Evolutionary conservation across 106 monocot species (phyloP).

Genomic region (Phalaenopsis aphrodite): DNA sequence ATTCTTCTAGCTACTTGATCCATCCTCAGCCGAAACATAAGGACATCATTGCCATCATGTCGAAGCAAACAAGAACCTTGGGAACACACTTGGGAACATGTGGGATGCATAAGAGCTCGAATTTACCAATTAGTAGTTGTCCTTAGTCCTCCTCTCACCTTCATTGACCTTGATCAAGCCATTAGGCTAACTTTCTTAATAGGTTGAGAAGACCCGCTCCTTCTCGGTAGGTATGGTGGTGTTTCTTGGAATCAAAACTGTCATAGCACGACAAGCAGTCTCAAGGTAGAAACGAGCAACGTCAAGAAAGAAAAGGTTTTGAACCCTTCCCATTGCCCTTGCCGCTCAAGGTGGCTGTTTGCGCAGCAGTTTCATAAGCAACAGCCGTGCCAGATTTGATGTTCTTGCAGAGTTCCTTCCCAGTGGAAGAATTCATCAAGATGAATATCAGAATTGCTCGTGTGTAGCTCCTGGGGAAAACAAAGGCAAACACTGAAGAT

Average conservation of each 20-base stretch:
- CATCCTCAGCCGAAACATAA: slow-evolving; percentile 27
- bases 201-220: slow-evolving; percentile 32
- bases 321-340: slow-evolving; percentile 36
- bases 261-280: slow-evolving; percentile 27
- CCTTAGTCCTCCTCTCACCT: slow-evolving; percentile 32
- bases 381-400: slow-evolving; percentile 47
- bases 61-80: background rate
- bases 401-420: slow-evolving; percentile 45
- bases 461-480: no score
- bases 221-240: slow-evolving; percentile 29
- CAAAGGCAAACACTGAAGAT: no score
- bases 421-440: slow-evolving; percentile 31
- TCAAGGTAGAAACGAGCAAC: slow-evolving; percentile 26
- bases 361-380: slow-evolving; percentile 38
- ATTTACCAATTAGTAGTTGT: slow-evolving; percentile 28
- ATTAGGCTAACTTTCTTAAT: slow-evolving; percentile 22
- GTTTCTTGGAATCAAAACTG: slow-evolving; percentile 23
- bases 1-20: slow-evolving; percentile 32
- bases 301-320: slow-evolving; percentile 27
- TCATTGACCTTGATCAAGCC: slow-evolving; percentile 32
- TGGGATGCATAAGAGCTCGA: slow-evolving; percentile 31
- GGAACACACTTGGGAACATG: slow-evolving; percentile 8
- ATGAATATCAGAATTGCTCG: no score
- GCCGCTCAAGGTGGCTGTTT: slow-evolving; percentile 40
- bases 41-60: slow-evolving; percentile 15